Evolutionary conservation across 1,284 basidiomycete genomes (phyloP).

Genomic region (Ceratobasidium sp.): DNA sequence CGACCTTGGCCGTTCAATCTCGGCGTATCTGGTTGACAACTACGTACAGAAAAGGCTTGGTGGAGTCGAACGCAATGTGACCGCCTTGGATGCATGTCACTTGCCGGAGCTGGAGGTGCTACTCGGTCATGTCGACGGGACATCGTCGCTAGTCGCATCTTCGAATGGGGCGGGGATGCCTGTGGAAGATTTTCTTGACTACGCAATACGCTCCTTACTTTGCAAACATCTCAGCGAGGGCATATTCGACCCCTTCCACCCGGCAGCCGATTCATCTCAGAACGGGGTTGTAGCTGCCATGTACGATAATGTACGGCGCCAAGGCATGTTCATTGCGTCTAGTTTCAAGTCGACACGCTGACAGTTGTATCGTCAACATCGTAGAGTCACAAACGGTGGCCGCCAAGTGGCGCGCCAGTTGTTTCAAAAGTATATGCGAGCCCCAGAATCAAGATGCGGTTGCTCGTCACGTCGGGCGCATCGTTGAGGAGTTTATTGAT

Average conservation of each 20-base stretch:
- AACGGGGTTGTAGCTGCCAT: background rate
- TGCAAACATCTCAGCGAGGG: background rate
- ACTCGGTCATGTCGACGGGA: background rate
- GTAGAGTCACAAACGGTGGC: slow-evolving; percentile 23
- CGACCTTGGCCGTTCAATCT: slow-evolving; percentile 9
- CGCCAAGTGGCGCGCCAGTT: slow-evolving; percentile 25
- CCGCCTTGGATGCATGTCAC: background rate
- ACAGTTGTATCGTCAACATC: background rate
- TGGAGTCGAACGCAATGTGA: background rate
- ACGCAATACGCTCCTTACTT: slow-evolving; percentile 23
- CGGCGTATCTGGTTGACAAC: slow-evolving; percentile 1
- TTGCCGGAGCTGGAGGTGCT: background rate
- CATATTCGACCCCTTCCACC: slow-evolving; percentile 43
- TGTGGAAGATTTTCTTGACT: slow-evolving; percentile 40
- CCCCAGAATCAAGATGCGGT: background rate
- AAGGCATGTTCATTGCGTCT: background rate
- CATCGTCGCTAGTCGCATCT: slow-evolving; percentile 10
- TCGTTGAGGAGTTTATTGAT: background rate
- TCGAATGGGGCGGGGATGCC: background rate
- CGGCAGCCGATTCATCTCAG: background rate
- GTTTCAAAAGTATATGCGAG: slow-evolving; percentile 29
- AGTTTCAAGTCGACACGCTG: background rate
- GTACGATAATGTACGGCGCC: slow-evolving; percentile 11
- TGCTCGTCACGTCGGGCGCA: background rate
- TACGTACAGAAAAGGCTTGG: background rate